phyloP scores from a whole-genome alignment of 2,329 filamentous ascomycete genomes.

The Hymenoscyphus albidus region DNA sequence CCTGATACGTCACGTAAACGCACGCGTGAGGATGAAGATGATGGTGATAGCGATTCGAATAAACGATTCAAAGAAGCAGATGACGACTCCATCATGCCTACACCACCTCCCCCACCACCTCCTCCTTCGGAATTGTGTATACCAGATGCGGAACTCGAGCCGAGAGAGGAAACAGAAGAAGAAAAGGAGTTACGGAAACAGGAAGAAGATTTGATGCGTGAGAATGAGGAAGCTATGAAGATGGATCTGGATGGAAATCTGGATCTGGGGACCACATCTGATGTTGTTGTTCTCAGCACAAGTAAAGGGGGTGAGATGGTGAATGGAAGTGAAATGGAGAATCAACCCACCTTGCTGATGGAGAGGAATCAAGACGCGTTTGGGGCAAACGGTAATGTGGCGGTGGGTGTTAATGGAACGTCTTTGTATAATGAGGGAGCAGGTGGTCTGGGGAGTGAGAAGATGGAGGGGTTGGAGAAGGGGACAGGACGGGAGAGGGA shows the following conservation, averaged over 20 bases:
- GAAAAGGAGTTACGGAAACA: conserved; percentile 23
- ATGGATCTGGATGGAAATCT: conserved; percentile 26
- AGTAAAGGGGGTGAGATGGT: not conserved
- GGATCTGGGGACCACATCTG: not conserved
- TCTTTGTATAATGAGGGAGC: conserved; percentile 1
- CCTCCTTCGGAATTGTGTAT: conserved; percentile 23
- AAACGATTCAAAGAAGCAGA: conserved; percentile 32
- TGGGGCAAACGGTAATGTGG: not conserved
- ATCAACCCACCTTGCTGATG: not conserved
- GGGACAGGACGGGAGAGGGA: not conserved
- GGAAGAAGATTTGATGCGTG: conserved; percentile 33
- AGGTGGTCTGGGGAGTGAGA: not conserved
- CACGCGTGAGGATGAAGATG: conserved; percentile 39
- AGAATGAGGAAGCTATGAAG: conserved; percentile 32
- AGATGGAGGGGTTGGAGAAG: conserved; percentile 3
- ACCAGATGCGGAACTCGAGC: conserved; percentile 9
- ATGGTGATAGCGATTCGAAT: conserved; percentile 23
- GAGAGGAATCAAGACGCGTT: conserved; percentile 4
- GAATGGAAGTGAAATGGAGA: not conserved
- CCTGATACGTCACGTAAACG: conserved; percentile 61
- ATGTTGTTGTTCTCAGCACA: too few relatives aligned
- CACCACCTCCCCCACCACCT: conserved; percentile 31
- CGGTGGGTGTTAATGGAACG: not conserved
- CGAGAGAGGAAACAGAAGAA: conserved; percentile 23
- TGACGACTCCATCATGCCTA: conserved; percentile 20